Conservation (phyloP, 192 early-diverging fungal genomes). For the Coemansia sp. region DNA sequence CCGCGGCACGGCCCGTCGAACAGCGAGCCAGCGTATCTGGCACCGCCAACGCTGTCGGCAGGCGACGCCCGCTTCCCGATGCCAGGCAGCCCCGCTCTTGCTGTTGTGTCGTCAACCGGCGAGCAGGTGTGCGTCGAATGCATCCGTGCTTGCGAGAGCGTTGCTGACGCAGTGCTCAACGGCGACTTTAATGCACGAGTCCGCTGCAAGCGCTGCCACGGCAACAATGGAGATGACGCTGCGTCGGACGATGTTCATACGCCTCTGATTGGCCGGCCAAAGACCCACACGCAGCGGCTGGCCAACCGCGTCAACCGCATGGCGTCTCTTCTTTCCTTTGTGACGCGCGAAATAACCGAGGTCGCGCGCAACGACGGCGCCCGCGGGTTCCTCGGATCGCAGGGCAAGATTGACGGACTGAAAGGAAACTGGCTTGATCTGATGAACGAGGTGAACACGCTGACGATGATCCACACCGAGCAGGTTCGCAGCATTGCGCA, state of each 20-base stretch:
- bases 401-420: constrained; percentile 61
- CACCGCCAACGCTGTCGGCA: constrained; percentile 30
- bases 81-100: constrained; percentile 26
- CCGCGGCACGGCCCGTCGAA: constrained; percentile 8
- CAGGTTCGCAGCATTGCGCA: constrained; percentile 66
- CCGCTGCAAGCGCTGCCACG: constrained; percentile 52
- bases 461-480: constrained; percentile 64
- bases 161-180: constrained; percentile 46
- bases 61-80: constrained; percentile 38
- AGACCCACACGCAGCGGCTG: constrained; percentile 42
- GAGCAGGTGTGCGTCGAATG: constrained; percentile 50
- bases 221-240: not conserved
- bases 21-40: constrained; percentile 34
- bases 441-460: constrained; percentile 65
- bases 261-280: constrained; percentile 33
- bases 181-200: constrained; percentile 53
- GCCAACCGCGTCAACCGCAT: constrained; percentile 55
- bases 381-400: constrained; percentile 66
- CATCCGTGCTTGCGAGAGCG: constrained; percentile 52
- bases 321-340: constrained; percentile 49
- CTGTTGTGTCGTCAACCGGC: constrained; percentile 29
- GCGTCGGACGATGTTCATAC: constrained; percentile 20
- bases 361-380: constrained; percentile 72
- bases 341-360: constrained; percentile 61
- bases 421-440: constrained; percentile 67